Percentiles rank a stretch among this genome's conserved stretches.
Conservation (phyloP, 495 filamentous ascomycete species). For the Hypoxylon rickii region DNA sequence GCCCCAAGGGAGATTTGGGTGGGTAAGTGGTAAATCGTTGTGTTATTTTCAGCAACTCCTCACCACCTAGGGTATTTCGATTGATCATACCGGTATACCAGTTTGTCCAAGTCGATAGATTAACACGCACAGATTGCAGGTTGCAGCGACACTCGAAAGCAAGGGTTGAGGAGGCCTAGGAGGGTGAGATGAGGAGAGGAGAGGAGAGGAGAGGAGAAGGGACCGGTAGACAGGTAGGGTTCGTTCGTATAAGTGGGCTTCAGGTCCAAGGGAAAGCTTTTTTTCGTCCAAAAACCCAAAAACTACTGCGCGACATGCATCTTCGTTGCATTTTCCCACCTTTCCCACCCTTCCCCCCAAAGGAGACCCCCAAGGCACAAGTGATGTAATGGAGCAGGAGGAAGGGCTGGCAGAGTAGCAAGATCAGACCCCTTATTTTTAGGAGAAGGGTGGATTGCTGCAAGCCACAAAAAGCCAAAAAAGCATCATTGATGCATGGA, state of each 20-base stretch:
- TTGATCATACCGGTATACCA: not conserved
- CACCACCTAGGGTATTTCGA: too few relatives aligned
- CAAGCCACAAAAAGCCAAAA: too few relatives aligned
- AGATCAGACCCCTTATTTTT: not conserved
- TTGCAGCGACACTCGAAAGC: not conserved
- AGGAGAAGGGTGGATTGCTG: too few relatives aligned
- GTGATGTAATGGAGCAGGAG: constrained; percentile 15
- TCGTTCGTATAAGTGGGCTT: constrained; percentile 11
- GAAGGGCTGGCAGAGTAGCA: too few relatives aligned
- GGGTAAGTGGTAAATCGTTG: not conserved
- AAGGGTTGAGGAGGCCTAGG: not conserved
- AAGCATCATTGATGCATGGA: too few relatives aligned
- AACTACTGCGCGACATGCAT: constrained; percentile 28
- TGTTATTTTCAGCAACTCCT: not conserved
- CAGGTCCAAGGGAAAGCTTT: not conserved
- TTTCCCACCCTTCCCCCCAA: too few relatives aligned
- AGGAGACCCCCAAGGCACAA: constrained; percentile 9
- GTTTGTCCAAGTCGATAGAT: too few relatives aligned
- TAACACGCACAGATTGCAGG: too few relatives aligned
- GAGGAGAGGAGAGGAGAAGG: not conserved
- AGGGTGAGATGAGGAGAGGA: not conserved
- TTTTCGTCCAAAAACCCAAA: too few relatives aligned
- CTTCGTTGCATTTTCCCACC: constrained; percentile 20
- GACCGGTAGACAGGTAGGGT: not conserved
- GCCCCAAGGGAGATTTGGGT: not conserved